phyloP scores from a whole-genome alignment of 352 stramenopile species.

The Pythium dissotocum region DNA sequence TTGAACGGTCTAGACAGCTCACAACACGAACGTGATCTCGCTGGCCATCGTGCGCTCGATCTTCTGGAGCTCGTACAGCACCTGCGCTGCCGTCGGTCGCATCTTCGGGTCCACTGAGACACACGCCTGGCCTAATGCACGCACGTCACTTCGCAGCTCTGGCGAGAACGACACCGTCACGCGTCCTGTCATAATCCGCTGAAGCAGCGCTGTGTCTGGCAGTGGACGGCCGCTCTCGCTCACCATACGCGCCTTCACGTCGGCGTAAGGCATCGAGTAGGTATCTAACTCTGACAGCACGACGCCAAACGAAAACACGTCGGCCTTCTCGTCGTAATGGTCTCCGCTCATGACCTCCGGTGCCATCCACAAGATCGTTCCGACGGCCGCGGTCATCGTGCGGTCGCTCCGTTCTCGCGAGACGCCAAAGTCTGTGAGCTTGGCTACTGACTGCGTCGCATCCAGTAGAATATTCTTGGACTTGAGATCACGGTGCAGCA shows the following conservation, averaged over 20 bases:
- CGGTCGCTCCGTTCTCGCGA: slow-evolving; percentile 29
- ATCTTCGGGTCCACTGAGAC: slow-evolving; percentile 7
- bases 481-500: slow-evolving; percentile 24
- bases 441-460: slow-evolving; percentile 26
- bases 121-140: slow-evolving; percentile 9
- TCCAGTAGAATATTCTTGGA: slow-evolving; percentile 29
- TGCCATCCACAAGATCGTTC: slow-evolving; percentile 27
- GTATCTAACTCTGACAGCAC: slow-evolving; percentile 28
- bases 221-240: slow-evolving; percentile 11
- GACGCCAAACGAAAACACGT: slow-evolving; percentile 30
- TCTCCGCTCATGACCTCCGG: slow-evolving; percentile 6
- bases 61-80: slow-evolving; percentile 18
- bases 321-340: slow-evolving; percentile 28
- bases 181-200: slow-evolving; percentile 19
- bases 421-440: slow-evolving; percentile 45
- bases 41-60: slow-evolving; percentile 15
- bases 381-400: slow-evolving; percentile 30
- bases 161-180: slow-evolving; percentile 14
- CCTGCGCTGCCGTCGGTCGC: slow-evolving; percentile 5
- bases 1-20: too few species aligned
- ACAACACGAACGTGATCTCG: slow-evolving; percentile 13
- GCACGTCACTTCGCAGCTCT: slow-evolving; percentile 1
- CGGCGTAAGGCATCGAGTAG: slow-evolving; percentile 18
- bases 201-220: slow-evolving; percentile 17
- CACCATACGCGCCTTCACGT: slow-evolving; percentile 13